phyloP scores from a whole-genome alignment of 1,284 basidiomycete genomes.

The Sporisorium sorghi region DNA sequence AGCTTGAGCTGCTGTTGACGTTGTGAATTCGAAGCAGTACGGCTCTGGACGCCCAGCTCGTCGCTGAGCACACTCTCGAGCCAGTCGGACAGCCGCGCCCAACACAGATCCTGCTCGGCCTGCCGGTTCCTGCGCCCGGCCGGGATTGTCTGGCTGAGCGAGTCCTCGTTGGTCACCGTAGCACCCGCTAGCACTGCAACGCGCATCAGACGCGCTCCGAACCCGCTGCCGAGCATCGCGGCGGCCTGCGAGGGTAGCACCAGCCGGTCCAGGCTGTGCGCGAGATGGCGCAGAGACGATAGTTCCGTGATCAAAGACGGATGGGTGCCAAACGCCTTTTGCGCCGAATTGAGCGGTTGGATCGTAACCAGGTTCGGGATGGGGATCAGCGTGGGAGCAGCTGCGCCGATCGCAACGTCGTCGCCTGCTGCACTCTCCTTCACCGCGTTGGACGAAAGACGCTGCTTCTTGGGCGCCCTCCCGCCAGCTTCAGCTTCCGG shows the following conservation, averaged over 20 bases:
- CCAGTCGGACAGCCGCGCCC: constrained; percentile 49
- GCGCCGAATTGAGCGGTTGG: constrained; percentile 39
- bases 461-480: constrained; percentile 22
- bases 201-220: constrained; percentile 47
- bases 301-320: constrained; percentile 51
- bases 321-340: constrained; percentile 38
- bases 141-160: constrained; percentile 42
- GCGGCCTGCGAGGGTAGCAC: constrained; percentile 53
- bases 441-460: constrained; percentile 22
- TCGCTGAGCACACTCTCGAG: constrained; percentile 50
- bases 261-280: constrained; percentile 46
- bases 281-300: constrained; percentile 51
- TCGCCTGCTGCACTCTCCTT: constrained; percentile 19
- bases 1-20: constrained; percentile 21
- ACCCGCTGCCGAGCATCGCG: constrained; percentile 41
- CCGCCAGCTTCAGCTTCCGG: constrained; percentile 5
- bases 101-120: constrained; percentile 46
- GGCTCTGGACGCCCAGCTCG: constrained; percentile 36
- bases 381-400: constrained; percentile 19
- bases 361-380: constrained; percentile 50
- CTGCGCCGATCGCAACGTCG: constrained; percentile 9
- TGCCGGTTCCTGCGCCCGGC: constrained; percentile 22
- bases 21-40: not conserved
- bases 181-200: constrained; percentile 45
- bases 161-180: constrained; percentile 47